Conservation (phyloP, 495 filamentous ascomycete species). For the Durotheca rogersii region DNA sequence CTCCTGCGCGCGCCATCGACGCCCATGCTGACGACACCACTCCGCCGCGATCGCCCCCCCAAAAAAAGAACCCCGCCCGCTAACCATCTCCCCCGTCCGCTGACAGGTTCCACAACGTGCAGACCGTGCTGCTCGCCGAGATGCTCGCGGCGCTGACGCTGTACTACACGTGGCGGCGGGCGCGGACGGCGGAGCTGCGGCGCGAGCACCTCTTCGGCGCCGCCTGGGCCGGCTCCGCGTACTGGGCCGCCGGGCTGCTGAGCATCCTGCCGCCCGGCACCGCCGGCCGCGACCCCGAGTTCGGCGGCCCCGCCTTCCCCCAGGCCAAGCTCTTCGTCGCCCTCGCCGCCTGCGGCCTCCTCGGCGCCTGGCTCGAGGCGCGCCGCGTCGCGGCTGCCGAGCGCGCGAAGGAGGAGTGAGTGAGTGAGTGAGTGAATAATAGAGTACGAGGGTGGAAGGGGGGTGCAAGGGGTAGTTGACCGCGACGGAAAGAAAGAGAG, state of each 20-base stretch:
- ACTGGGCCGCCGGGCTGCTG: constrained; percentile 52
- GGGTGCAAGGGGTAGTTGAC: too few species aligned
- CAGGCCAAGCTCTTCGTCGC: constrained; percentile 45
- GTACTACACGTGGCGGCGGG: constrained; percentile 49
- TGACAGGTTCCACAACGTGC: constrained; percentile 57
- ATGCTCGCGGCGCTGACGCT: constrained; percentile 47
- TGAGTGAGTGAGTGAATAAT: too few species aligned
- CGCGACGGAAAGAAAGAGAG: too few species aligned
- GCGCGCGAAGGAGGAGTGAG: not conserved
- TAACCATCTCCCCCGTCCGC: too few species aligned
- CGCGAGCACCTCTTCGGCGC: constrained; percentile 41
- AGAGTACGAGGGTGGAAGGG: too few species aligned
- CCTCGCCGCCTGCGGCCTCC: constrained; percentile 26
- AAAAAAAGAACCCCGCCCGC: too few species aligned
- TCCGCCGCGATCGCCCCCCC: too few species aligned
- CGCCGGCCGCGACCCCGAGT: constrained; percentile 55
- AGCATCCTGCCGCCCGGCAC: constrained; percentile 53
- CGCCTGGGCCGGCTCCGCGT: constrained; percentile 49
- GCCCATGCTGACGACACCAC: too few species aligned
- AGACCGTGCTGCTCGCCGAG: constrained; percentile 54
- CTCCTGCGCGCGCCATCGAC: too few species aligned
- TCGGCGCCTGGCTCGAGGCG: constrained; percentile 41
- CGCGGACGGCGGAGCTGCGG: constrained; percentile 23
- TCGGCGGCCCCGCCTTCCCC: constrained; percentile 50
- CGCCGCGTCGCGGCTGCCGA: not conserved